These are phyloP conservation scores for Alloascoidea hylecoeti DNA, from an alignment of 805 yeast genomes.

Conservation along the genomic window DNA sequence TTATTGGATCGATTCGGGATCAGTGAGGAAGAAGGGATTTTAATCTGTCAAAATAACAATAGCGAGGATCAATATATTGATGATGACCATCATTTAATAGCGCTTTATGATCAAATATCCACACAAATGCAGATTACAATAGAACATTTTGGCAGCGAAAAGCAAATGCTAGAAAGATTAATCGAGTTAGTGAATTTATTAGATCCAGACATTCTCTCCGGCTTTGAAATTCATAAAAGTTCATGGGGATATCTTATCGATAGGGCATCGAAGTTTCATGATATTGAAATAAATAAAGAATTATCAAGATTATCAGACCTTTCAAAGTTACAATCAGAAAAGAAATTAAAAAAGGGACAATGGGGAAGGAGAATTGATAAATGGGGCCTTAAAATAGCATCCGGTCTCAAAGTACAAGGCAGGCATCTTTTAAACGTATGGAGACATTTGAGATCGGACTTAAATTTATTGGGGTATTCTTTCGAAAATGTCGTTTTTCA, in stretches of 20 bases:
- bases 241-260: slow-evolving; percentile 91
- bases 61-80: slow-evolving; percentile 3
- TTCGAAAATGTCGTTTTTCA: slow-evolving; percentile 67
- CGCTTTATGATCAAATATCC: slow-evolving; percentile 14
- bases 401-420: slow-evolving; percentile 58
- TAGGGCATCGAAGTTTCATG: slow-evolving; percentile 26
- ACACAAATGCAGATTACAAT: slow-evolving; percentile 17
- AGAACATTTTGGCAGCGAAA: slow-evolving; percentile 36
- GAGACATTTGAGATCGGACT: slow-evolving; percentile 55
- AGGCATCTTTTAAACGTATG: slow-evolving; percentile 78
- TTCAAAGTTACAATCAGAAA: slow-evolving; percentile 30
- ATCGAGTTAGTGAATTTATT: slow-evolving; percentile 37
- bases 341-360: slow-evolving; percentile 16
- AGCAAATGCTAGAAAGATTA: slow-evolving; percentile 40
- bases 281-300: slow-evolving; percentile 38
- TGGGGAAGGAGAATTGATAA: slow-evolving; percentile 31
- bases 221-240: slow-evolving; percentile 64
- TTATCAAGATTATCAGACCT: slow-evolving; percentile 44
- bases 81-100: slow-evolving; percentile 8
- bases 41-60: background rate
- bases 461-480: slow-evolving; percentile 52
- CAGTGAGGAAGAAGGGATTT: background rate
- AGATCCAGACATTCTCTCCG: slow-evolving; percentile 84
- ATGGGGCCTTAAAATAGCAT: slow-evolving; percentile 76
- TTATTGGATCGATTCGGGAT: slow-evolving; percentile 18